Base-by-base conservation (phyloP, 129 eudicot genomes). In the Pulicaria dysenterica region DNA sequence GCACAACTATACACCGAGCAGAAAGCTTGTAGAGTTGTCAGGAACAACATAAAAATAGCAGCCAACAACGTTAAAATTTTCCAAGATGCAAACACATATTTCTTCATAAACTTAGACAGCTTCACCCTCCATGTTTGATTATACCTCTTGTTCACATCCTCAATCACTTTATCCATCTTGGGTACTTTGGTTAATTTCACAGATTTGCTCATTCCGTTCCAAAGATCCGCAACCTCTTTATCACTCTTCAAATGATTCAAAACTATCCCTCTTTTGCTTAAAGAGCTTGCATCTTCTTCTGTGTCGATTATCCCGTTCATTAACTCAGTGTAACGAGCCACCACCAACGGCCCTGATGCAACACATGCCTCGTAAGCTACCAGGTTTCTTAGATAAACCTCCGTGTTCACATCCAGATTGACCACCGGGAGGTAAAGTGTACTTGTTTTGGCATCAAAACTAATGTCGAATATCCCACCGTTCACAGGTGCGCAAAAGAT, bases 201-300 rank as follows among this genome's bases (percentile, higher is more conserved):
- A 3, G 89, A 89, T 73, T 73, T 86, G 16, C 83, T 84, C 96
- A 89, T 89, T 54, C 92, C 96, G 16, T 89, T 89, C 96, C 96
- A 89, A 37, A 89, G 13, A 31, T 84, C 68, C 0, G 89, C 96
- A 69, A 86, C 92, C 56, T 89, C 92, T 41, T 84, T 64, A 41
- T 89, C 96, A 46, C 87, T 81, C 81, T 89, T 89, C 82, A 89
- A 43, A 45, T 69, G 86, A 67, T 79, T 89, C 45, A 86, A 10
- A 7, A 86, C 82, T 8, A 89, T 80, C 67, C 89, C 96, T 24
- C 58, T 79, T 42, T 80, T 78, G 31, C 90, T 74, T 1, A 89
- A 69, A 15, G 60, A 24, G 75, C 48, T 77, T 3, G 80, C 96
- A 24, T 85, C 95, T 41, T 75, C 87, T 17, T 75, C 84, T 0